Percentiles rank a stretch among this genome's conserved stretches.
phyloP scores from a whole-genome alignment of 164 flowering plant species.

The Cinnamomum micranthum region DNA sequence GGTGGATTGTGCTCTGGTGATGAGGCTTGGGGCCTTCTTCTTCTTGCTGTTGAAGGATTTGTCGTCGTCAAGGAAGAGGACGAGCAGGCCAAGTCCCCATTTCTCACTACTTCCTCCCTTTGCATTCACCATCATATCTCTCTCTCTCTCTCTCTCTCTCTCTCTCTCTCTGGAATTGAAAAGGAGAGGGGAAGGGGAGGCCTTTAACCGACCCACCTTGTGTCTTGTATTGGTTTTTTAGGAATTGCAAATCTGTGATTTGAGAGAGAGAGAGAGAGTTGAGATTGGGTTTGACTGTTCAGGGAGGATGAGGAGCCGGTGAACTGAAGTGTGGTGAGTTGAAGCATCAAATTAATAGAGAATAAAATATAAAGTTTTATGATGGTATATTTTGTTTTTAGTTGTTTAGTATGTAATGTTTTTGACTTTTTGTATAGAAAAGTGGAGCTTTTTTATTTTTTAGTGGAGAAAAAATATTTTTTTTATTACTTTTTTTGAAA shows the following conservation, averaged over 20 bases:
- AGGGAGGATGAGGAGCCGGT: too few species aligned
- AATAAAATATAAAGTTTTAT: too few species aligned
- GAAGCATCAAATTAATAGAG: too few species aligned
- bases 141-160: slow-evolving; percentile 5
- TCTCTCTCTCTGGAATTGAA: background rate
- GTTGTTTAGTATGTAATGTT: too few species aligned
- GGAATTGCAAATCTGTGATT: background rate
- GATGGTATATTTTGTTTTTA: too few species aligned
- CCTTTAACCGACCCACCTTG: background rate
- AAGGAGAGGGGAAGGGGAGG: background rate
- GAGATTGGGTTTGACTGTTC: too few species aligned
- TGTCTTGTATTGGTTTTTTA: too few species aligned
- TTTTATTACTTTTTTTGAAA: too few species aligned
- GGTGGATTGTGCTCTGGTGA: slow-evolving; percentile 66
- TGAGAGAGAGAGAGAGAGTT: background rate
- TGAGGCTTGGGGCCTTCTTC: slow-evolving; percentile 21
- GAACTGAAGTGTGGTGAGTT: too few species aligned
- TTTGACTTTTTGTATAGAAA: too few species aligned
- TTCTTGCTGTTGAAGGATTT: slow-evolving; percentile 16
- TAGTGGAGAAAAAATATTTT: too few species aligned
- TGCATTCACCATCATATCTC: slow-evolving; percentile 5
- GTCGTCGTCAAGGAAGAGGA: slow-evolving; percentile 59
- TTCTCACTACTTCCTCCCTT: slow-evolving; percentile 9
- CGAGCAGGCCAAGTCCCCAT: slow-evolving; percentile 52
- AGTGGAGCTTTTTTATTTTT: too few species aligned